Conservation (phyloP, 192 early-diverging fungal species). For the Lunasporangiospora selenospora region DNA sequence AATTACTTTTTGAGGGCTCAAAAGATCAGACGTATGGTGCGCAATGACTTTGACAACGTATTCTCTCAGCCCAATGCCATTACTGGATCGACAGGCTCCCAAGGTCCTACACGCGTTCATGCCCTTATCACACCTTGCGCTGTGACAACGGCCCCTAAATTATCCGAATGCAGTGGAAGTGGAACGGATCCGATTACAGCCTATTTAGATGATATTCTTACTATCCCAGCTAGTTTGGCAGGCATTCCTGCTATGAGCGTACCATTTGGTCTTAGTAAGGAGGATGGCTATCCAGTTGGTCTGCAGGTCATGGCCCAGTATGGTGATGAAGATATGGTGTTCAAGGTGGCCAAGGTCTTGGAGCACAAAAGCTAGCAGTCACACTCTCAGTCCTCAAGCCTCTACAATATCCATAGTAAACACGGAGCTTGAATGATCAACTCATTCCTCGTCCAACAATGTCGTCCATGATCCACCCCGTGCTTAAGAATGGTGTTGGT, state of each 20-base stretch:
- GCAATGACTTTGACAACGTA: constrained; percentile 76
- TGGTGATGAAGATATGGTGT: constrained; percentile 74
- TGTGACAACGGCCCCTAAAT: constrained; percentile 72
- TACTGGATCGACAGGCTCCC: neutral
- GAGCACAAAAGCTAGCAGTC: constrained; percentile 34
- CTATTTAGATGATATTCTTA: constrained; percentile 92
- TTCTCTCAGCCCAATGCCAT: constrained; percentile 73
- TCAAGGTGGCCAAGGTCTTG: constrained; percentile 56
- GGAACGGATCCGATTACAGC: constrained; percentile 52
- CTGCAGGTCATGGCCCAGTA: constrained; percentile 89
- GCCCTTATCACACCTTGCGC: constrained; percentile 83
- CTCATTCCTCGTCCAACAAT: too few relatives aligned
- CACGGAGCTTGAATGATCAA: too few relatives aligned
- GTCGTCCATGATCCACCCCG: constrained; percentile 38
- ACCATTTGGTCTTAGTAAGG: constrained; percentile 53
- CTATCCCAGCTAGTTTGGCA: constrained; percentile 86
- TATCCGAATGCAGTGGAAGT: constrained; percentile 37
- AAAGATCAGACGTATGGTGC: constrained; percentile 79
- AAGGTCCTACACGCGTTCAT: constrained; percentile 57
- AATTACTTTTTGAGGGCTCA: constrained; percentile 84
- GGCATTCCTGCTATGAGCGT: constrained; percentile 80
- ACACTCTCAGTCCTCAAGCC: too few relatives aligned
- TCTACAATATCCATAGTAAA: too few relatives aligned
- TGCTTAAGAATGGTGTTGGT: constrained; percentile 74
- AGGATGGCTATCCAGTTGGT: constrained; percentile 72